Evolutionary conservation across 192 early-diverging fungal genomes (phyloP).

Genomic region (Gonapodya sp.): DNA sequence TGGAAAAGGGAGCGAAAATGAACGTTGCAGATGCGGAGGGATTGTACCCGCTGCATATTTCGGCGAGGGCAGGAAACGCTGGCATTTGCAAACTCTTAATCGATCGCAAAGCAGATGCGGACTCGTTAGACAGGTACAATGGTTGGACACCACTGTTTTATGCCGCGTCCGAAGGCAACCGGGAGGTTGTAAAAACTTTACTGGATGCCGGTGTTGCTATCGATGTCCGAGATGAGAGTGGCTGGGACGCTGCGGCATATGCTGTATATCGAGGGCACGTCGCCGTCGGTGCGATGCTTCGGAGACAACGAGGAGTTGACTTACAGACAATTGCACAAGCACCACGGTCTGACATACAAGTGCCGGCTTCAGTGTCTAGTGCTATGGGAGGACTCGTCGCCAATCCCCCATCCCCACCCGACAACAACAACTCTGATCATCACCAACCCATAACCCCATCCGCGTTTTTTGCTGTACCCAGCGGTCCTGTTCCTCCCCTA

Average conservation of each 20-base stretch:
- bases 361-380: too few species aligned
- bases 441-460: constrained; percentile 40
- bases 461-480: constrained; percentile 22
- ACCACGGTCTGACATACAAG: constrained; percentile 7
- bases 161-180: constrained; percentile 82
- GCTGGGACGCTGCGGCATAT: constrained; percentile 77
- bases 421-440: too few species aligned
- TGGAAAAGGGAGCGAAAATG: constrained; percentile 65
- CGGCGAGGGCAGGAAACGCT: constrained; percentile 71
- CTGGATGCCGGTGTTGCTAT: constrained; percentile 66
- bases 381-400: too few species aligned
- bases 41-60: constrained; percentile 78
- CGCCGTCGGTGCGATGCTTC: constrained; percentile 13
- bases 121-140: constrained; percentile 79
- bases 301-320: not conserved
- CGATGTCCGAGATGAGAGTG: constrained; percentile 70
- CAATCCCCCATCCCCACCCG: too few species aligned
- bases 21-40: constrained; percentile 62
- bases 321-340: not conserved
- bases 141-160: constrained; percentile 97
- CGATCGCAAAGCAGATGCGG: constrained; percentile 58
- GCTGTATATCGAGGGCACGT: constrained; percentile 49
- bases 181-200: constrained; percentile 67
- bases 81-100: constrained; percentile 65
- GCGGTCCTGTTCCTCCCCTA: too few species aligned